These are phyloP conservation scores for Shiraia bambusicola DNA, from an alignment of 2,329 filamentous ascomycete genomes.

Conservation along the genomic window DNA sequence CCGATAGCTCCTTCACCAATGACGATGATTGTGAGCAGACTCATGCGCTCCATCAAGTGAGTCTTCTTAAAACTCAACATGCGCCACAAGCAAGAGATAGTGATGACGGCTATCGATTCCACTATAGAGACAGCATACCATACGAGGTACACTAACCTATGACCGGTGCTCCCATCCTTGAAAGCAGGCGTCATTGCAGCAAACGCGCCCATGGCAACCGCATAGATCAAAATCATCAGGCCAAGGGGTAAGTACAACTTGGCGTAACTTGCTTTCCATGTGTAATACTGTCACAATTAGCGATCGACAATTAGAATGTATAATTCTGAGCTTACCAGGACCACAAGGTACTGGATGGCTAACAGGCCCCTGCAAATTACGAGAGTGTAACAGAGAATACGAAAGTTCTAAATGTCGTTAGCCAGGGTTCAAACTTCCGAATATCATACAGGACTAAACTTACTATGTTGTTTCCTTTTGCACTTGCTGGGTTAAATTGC, in stretches of 20 bases:
- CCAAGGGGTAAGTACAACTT: slow-evolving; percentile 39
- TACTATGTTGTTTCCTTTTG: slow-evolving; percentile 31
- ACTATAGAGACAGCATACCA: slow-evolving; percentile 50
- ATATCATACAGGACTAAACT: slow-evolving; percentile 2
- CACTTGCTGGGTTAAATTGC: slow-evolving; percentile 34
- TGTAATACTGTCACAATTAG: slow-evolving; percentile 28
- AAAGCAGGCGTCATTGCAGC: slow-evolving; percentile 40
- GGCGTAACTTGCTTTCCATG: slow-evolving; percentile 28
- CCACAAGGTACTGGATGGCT: slow-evolving; percentile 36
- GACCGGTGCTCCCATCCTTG: slow-evolving; percentile 11
- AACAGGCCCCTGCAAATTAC: slow-evolving; percentile 38
- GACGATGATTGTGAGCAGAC: slow-evolving; percentile 65
- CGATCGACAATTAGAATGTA: not conserved
- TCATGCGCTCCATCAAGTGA: slow-evolving; percentile 65
- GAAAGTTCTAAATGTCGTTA: slow-evolving; percentile 32
- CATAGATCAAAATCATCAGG: slow-evolving; percentile 35
- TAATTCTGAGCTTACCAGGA: slow-evolving; percentile 22
- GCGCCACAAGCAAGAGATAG: slow-evolving; percentile 56
- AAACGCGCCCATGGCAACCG: slow-evolving; percentile 29
- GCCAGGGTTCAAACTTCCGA: not conserved
- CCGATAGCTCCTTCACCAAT: slow-evolving; percentile 67
- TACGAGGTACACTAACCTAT: slow-evolving; percentile 32
- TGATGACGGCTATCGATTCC: slow-evolving; percentile 57
- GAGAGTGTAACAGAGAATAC: slow-evolving; percentile 39
- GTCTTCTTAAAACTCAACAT: slow-evolving; percentile 63